A percentile compares a stretch with the other conserved stretches of the same genome.
Evolutionary conservation across 1,284 basidiomycete species (phyloP).

Genomic region (Wallemia mellicola): DNA sequence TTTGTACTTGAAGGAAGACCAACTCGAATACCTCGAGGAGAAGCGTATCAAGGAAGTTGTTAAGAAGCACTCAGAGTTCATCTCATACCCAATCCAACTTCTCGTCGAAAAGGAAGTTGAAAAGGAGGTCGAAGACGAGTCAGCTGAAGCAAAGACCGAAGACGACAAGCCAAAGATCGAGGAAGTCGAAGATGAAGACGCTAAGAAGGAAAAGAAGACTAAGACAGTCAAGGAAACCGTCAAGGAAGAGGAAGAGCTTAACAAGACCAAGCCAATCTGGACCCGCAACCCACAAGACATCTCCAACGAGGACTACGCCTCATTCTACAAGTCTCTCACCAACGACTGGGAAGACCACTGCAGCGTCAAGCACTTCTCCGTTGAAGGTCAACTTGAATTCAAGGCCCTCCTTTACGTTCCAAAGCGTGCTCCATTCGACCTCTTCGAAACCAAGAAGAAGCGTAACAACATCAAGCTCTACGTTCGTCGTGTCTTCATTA

Average conservation of each 20-base stretch:
- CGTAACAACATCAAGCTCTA: constrained; percentile 99
- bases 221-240: constrained; percentile 45
- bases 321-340: constrained; percentile 98
- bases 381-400: constrained; percentile 99
- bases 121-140: constrained; percentile 69
- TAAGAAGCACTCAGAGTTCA: constrained; percentile 99
- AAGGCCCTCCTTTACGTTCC: constrained; percentile 95
- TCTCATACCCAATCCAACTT: constrained; percentile 97
- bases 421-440: constrained; percentile 91
- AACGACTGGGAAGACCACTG: constrained; percentile 99
- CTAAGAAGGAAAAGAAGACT: constrained; percentile 77
- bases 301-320: constrained; percentile 63
- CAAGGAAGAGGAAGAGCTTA: constrained; percentile 84
- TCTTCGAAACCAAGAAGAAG: constrained; percentile 99
- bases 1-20: constrained; percentile 93
- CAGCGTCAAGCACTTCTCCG: constrained; percentile 98
- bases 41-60: constrained; percentile 98
- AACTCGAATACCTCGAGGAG: constrained; percentile 96
- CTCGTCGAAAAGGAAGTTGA: constrained; percentile 98
- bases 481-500: constrained; percentile 99
- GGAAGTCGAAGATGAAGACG: constrained; percentile 50
- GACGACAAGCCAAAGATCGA: constrained; percentile 39
- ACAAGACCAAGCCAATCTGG: constrained; percentile 99
- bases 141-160: constrained; percentile 30
- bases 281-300: constrained; percentile 88